phyloP scores from a whole-genome alignment of 805 yeast genomes.

The Teunomyces lycoperdinae region DNA sequence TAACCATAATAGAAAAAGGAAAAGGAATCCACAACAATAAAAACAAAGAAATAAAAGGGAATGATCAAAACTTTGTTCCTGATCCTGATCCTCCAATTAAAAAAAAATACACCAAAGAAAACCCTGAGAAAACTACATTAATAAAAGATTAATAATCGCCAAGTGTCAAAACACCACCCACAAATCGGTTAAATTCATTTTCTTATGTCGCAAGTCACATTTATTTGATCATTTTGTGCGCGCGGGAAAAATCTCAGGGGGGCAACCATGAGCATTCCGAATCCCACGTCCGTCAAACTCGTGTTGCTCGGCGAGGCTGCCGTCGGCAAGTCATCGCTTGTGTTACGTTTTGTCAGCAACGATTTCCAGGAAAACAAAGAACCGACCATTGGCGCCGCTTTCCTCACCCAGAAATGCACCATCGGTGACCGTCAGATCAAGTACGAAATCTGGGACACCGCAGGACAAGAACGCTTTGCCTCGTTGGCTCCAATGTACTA shows the following conservation, averaged over 20 bases:
- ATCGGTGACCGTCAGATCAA: constrained; percentile 84
- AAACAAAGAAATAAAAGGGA: too few species aligned
- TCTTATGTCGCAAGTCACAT: too few species aligned
- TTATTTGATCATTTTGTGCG: too few species aligned
- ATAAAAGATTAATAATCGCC: too few species aligned
- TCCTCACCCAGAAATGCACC: constrained; percentile 87
- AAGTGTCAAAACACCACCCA: too few species aligned
- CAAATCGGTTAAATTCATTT: too few species aligned
- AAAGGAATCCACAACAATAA: too few species aligned
- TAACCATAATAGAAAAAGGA: too few species aligned
- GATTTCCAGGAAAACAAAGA: constrained; percentile 97
- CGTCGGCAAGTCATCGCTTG: constrained; percentile 93
- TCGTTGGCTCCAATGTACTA: constrained; percentile 96
- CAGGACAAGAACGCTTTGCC: constrained; percentile 97
- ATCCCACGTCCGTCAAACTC: constrained; percentile 72
- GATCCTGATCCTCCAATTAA: background rate
- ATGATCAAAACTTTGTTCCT: too few species aligned
- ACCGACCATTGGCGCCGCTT: constrained; percentile 98
- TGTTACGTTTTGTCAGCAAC: constrained; percentile 86
- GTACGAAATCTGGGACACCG: constrained; percentile 95
- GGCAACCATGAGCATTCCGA: constrained; percentile 22
- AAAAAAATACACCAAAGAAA: too few species aligned
- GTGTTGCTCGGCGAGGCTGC: constrained; percentile 97
- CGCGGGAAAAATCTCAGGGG: background rate
- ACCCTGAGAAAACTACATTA: too few species aligned